Conservation (phyloP, 1,139 yeast species). For the Suhomyces wounanorum region DNA sequence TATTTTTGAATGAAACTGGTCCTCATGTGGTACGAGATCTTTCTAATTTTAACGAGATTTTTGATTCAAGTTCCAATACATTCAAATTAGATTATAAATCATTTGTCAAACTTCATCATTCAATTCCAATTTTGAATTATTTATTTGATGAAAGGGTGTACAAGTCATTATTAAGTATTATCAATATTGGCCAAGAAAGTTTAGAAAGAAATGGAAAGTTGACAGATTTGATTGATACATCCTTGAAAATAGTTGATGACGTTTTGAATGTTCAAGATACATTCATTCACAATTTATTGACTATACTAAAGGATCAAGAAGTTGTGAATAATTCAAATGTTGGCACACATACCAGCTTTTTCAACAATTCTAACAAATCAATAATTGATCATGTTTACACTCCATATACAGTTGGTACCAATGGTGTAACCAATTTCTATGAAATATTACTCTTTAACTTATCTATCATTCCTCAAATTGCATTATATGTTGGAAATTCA, state of each 20-base stretch:
- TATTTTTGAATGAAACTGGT: constrained; percentile 49
- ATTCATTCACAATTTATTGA: constrained; percentile 30
- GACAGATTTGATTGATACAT: constrained; percentile 24
- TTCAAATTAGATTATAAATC: constrained; percentile 32
- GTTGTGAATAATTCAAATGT: background rate
- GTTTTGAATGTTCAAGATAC: constrained; percentile 56
- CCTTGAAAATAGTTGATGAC: constrained; percentile 49
- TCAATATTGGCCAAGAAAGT: constrained; percentile 55
- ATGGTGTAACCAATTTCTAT: constrained; percentile 63
- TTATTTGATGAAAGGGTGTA: constrained; percentile 62
- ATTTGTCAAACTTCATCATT: constrained; percentile 63
- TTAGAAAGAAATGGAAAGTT: constrained; percentile 37
- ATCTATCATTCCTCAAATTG: constrained; percentile 68
- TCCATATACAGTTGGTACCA: constrained; percentile 57
- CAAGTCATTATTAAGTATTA: constrained; percentile 55
- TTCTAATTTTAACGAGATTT: constrained; percentile 45
- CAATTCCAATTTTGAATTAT: constrained; percentile 62
- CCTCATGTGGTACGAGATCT: constrained; percentile 25
- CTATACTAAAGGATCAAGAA: constrained; percentile 28
- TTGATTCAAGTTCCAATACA: constrained; percentile 31
- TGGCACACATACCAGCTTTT: constrained; percentile 8
- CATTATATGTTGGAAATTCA: constrained; percentile 65
- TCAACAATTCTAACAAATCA: constrained; percentile 23
- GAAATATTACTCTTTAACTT: constrained; percentile 73
- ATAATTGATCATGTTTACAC: constrained; percentile 52